These are phyloP conservation scores for Chytridium lagenaria DNA, from an alignment of 371 early-diverging fungal species.

Conservation along the genomic window DNA sequence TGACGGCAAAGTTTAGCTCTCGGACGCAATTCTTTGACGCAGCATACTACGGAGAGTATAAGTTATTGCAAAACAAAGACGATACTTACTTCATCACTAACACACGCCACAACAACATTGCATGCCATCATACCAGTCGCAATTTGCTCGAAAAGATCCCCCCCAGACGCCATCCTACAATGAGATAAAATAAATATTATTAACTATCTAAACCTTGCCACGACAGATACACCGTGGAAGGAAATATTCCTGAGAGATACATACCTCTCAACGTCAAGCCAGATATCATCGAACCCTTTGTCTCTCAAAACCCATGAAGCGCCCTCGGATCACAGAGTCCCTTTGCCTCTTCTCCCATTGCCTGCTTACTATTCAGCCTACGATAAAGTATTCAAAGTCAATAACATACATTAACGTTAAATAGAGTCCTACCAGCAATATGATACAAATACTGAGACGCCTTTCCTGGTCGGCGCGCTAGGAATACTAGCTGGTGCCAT, in stretches of 20 bases:
- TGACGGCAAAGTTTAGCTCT: constrained; percentile 33
- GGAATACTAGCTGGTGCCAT: too few relatives aligned
- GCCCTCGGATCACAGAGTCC: constrained; percentile 26
- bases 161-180: constrained; percentile 13
- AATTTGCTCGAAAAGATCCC: constrained; percentile 33
- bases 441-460: constrained; percentile 17
- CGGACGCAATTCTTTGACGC: constrained; percentile 29
- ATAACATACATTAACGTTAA: background rate
- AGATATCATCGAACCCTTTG: constrained; percentile 28
- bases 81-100: constrained; percentile 21
- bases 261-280: constrained; percentile 28
- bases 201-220: too few relatives aligned
- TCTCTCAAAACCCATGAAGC: constrained; percentile 1
- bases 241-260: too few relatives aligned
- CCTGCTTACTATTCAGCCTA: constrained; percentile 15
- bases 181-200: background rate
- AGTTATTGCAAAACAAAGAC: background rate
- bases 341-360: constrained; percentile 10
- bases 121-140: constrained; percentile 30
- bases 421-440: constrained; percentile 25
- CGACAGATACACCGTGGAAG: too few relatives aligned
- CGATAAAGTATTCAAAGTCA: background rate
- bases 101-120: constrained; percentile 26
- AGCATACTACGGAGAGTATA: constrained; percentile 16
- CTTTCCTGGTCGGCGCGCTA: background rate